Conservation (phyloP, 768 basidiomycete genomes). For the Leccinum boreale region DNA sequence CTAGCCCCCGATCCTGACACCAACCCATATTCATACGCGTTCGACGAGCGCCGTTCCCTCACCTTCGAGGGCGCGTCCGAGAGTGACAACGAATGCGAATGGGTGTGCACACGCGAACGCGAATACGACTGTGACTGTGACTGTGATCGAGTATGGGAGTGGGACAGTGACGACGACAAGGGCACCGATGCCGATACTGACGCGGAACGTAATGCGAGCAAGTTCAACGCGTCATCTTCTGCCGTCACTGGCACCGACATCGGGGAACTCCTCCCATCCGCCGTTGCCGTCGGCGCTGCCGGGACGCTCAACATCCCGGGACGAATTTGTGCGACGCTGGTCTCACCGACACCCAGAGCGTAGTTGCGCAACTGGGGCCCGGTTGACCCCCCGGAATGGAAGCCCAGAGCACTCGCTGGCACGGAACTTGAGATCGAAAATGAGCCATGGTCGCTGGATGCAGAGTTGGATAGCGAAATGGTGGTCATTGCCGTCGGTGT, state of each 20-base stretch:
- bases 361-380: constrained; percentile 71
- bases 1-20: neutral
- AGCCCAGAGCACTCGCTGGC: constrained; percentile 30
- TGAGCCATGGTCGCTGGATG: constrained; percentile 4
- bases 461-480: constrained; percentile 8
- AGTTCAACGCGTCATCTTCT: constrained; percentile 26
- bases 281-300: neutral
- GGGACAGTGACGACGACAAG: neutral
- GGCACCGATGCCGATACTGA: constrained; percentile 16
- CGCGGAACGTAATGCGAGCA: constrained; percentile 22
- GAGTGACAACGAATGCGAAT: constrained; percentile 6
- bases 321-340: constrained; percentile 54
- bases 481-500: constrained; percentile 15
- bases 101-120: neutral
- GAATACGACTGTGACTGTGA: constrained; percentile 7
- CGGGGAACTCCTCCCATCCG: neutral
- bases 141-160: neutral
- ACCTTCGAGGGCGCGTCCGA: neutral
- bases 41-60: constrained; percentile 11
- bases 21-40: constrained; percentile 13
- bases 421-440: constrained; percentile 51
- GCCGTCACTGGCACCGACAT: constrained; percentile 10
- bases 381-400: constrained; percentile 6
- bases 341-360: constrained; percentile 35
- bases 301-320: constrained; percentile 51